Conservation (phyloP, 768 basidiomycete species). For the Lactifluus subvellereus region DNA sequence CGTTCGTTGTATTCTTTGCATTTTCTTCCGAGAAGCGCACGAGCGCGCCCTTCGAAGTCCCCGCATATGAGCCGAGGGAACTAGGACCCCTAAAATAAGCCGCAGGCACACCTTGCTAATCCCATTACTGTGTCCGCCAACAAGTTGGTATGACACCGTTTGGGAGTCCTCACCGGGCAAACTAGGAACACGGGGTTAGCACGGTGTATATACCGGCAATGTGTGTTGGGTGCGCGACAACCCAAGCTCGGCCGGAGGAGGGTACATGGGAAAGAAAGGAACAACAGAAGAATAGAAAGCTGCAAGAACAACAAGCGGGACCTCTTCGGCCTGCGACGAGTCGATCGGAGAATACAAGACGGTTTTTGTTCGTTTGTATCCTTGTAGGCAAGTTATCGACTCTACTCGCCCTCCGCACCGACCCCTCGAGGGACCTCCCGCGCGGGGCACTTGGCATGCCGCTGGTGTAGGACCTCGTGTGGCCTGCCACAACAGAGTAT, state of each 20-base stretch:
- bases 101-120: constrained; percentile 46
- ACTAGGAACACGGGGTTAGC: constrained; percentile 3
- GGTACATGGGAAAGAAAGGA: background rate
- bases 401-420: background rate
- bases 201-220: background rate
- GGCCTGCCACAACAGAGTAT: background rate
- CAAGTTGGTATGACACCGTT: constrained; percentile 56
- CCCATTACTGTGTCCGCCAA: constrained; percentile 43
- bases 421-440: background rate
- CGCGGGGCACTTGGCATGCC: background rate
- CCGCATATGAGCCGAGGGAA: background rate
- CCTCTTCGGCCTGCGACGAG: too few species aligned
- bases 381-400: too few species aligned
- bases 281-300: background rate
- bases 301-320: background rate
- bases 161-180: constrained; percentile 43
- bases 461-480: background rate
- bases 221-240: background rate
- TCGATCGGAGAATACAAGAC: background rate
- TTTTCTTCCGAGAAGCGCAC: constrained; percentile 73
- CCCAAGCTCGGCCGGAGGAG: background rate
- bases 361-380: background rate
- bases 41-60: constrained; percentile 57
- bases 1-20: constrained; percentile 34
- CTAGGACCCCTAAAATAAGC: background rate